These are phyloP conservation scores for Exophiala lecanii-corni DNA, from an alignment of 2,329 filamentous ascomycete species.

Conservation along the genomic window DNA sequence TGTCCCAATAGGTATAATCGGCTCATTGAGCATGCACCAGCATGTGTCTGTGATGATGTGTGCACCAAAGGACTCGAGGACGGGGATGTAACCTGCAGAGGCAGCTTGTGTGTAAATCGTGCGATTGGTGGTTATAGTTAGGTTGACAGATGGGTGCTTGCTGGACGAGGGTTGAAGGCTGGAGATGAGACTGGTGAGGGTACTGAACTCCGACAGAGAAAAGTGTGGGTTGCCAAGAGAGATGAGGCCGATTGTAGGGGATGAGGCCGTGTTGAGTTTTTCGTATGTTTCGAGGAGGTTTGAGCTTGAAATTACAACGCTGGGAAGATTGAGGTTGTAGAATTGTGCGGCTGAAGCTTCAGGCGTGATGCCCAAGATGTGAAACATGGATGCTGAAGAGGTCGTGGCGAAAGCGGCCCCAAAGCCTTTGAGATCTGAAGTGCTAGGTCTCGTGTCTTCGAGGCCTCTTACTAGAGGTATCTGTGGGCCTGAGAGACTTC, in stretches of 20 bases:
- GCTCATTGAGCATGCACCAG: slow-evolving; percentile 46
- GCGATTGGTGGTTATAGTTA: slow-evolving; percentile 12
- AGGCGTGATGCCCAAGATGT: slow-evolving; percentile 38
- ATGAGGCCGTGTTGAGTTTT: slow-evolving; percentile 22
- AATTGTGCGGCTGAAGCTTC: slow-evolving; percentile 29
- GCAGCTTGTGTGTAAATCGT: slow-evolving; percentile 16
- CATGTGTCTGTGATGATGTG: slow-evolving; percentile 43
- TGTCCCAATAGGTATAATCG: slow-evolving; percentile 31
- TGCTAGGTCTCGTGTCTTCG: slow-evolving; percentile 23
- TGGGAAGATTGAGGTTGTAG: background rate
- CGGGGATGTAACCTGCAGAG: slow-evolving; percentile 29
- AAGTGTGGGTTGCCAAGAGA: slow-evolving; percentile 47
- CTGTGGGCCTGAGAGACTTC: slow-evolving; percentile 27
- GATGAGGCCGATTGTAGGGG: slow-evolving; percentile 32
- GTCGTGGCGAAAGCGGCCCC: slow-evolving; percentile 43
- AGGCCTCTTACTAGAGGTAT: slow-evolving; percentile 38
- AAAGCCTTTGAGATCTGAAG: slow-evolving; percentile 40
- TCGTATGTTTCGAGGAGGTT: background rate
- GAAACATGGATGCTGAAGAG: slow-evolving; percentile 43
- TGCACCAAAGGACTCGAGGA: slow-evolving; percentile 36
- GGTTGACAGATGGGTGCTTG: slow-evolving; percentile 22
- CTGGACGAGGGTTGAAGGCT: slow-evolving; percentile 11
- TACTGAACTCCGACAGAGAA: slow-evolving; percentile 35
- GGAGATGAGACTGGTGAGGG: slow-evolving; percentile 31
- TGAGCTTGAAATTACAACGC: background rate